Evolutionary conservation across 106 monocot genomes (phyloP).

Genomic region (Platanthera zijinensis): DNA sequence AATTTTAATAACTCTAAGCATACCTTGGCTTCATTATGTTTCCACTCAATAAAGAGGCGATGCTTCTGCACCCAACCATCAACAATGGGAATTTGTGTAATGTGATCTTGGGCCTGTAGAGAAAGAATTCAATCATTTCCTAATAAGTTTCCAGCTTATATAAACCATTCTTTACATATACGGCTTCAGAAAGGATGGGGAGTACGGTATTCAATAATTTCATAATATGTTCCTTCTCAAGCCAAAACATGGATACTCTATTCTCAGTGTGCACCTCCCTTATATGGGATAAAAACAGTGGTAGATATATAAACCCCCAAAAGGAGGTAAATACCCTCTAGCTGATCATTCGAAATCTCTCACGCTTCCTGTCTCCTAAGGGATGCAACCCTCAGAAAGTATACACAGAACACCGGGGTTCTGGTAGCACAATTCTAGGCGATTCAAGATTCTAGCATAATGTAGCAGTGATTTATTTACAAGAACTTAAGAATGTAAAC

Average conservation of each 20-base stretch:
- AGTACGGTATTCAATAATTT: background rate
- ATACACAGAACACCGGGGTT: too few species aligned
- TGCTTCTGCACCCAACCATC: conserved; percentile 60
- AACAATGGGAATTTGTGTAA: conserved; percentile 32
- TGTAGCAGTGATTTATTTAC: background rate
- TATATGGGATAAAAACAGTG: too few species aligned
- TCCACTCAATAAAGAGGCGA: conserved; percentile 66
- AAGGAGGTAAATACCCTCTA: too few species aligned
- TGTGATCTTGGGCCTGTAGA: conserved; percentile 49
- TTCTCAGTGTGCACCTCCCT: too few species aligned
- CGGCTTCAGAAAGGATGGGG: background rate
- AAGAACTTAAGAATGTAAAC: background rate
- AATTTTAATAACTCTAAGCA: conserved; percentile 1
- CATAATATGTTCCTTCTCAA: too few species aligned
- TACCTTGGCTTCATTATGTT: conserved; percentile 68
- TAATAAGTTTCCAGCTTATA: background rate
- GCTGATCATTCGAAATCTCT: too few species aligned
- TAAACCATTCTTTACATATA: background rate
- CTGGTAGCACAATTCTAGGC: background rate
- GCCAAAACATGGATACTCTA: too few species aligned
- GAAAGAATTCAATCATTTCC: conserved; percentile 1
- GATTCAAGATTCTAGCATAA: background rate
- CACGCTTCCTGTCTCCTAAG: too few species aligned
- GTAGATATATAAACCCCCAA: too few species aligned
- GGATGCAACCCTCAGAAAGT: too few species aligned